phyloP scores from a whole-genome alignment of 805 yeast species.

The Nakazawaea wyomingensis region DNA sequence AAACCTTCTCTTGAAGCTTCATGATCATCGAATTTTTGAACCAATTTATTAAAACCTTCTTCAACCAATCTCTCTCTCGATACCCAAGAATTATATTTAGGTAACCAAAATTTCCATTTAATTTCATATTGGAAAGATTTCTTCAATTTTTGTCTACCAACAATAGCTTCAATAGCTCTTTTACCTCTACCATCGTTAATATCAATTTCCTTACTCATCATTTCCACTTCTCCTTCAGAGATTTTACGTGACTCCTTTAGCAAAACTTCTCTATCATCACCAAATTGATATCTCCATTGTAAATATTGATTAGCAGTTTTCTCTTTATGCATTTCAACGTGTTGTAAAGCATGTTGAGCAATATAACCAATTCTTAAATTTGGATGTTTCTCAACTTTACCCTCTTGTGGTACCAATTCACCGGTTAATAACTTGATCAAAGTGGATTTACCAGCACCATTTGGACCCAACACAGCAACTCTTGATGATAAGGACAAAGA shows the following conservation, averaged over 20 bases:
- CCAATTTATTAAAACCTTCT: conserved; percentile 84
- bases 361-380: conserved; percentile 96
- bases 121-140: conserved; percentile 95
- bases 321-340: conserved; percentile 95
- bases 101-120: conserved; percentile 90
- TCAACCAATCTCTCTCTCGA: conserved; percentile 75
- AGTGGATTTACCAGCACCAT: conserved; percentile 99
- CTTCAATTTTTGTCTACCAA: conserved; percentile 95
- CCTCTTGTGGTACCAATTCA: conserved; percentile 79
- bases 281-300: conserved; percentile 97
- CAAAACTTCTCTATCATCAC: conserved; percentile 96
- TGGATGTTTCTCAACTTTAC: conserved; percentile 96
- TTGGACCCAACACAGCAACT: conserved; percentile 95
- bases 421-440: conserved; percentile 90
- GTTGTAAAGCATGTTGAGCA: conserved; percentile 98
- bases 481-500: conserved; percentile 94
- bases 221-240: conserved; percentile 68
- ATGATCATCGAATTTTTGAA: conserved; percentile 96
- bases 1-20: conserved; percentile 99
- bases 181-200: conserved; percentile 84
- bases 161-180: conserved; percentile 87
- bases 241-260: conserved; percentile 90
- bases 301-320: conserved; percentile 96
- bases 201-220: conserved; percentile 74
- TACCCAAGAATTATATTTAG: conserved; percentile 92